A percentile compares a stretch with the other conserved stretches of the same genome.
Evolutionary conservation across 75 land plant genomes (phyloP).

Genomic region (Ceratopteris richardii): DNA sequence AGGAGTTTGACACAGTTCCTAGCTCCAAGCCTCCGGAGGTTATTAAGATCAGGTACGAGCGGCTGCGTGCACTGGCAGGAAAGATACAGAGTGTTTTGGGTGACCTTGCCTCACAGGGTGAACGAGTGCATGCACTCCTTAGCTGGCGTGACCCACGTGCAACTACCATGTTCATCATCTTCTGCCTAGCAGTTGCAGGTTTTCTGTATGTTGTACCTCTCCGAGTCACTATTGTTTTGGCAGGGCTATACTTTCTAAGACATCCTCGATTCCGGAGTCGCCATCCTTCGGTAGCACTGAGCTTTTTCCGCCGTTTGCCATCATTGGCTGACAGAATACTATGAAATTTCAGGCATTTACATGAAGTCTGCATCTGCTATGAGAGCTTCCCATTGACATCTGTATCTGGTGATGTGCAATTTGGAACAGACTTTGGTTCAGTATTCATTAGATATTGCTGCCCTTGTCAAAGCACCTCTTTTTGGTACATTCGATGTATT

Average conservation of each 20-base stretch:
- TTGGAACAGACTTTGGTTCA: too few relatives aligned
- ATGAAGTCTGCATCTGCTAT: too few relatives aligned
- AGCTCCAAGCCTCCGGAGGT: constrained; percentile 47
- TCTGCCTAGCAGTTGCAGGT: constrained; percentile 38
- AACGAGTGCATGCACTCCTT: constrained; percentile 54
- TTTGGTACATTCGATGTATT: too few relatives aligned
- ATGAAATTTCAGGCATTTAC: too few relatives aligned
- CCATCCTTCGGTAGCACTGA: constrained; percentile 58
- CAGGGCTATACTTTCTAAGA: constrained; percentile 58
- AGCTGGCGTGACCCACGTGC: constrained; percentile 82
- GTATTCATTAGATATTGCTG: too few relatives aligned
- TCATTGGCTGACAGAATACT: constrained; percentile 50
- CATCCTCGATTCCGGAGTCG: constrained; percentile 81
- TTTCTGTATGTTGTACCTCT: constrained; percentile 55
- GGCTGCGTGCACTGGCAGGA: constrained; percentile 48
- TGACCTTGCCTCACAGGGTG: constrained; percentile 73
- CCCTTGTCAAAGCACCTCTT: too few relatives aligned
- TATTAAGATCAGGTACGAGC: constrained; percentile 44
- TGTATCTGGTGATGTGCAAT: too few relatives aligned
- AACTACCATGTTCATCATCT: constrained; percentile 47
- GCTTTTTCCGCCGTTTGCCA: constrained; percentile 64
- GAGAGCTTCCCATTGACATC: too few relatives aligned
- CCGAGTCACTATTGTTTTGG: constrained; percentile 50
- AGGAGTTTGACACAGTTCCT: constrained; percentile 61
- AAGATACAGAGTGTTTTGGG: constrained; percentile 65